Evolutionary conservation across 1,139 yeast genomes (phyloP).

Genomic region (Yamadazyma sp.): DNA sequence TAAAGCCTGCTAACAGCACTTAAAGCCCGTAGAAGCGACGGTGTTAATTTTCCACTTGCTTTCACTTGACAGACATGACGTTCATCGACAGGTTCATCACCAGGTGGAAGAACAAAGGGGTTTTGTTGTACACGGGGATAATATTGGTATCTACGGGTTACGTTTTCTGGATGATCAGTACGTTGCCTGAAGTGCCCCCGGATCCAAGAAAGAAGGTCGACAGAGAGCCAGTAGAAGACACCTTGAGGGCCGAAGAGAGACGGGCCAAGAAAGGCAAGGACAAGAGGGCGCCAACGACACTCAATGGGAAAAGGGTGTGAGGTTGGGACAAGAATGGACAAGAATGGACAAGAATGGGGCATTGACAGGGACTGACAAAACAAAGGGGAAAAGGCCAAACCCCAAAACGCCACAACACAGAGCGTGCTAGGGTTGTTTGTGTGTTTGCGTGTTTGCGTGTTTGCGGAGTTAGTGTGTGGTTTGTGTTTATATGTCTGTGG

Average conservation of each 20-base stretch:
- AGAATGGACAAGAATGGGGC: no score
- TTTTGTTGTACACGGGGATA: constrained; percentile 34
- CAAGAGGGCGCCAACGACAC: not conserved
- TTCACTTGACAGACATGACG: constrained; percentile 15
- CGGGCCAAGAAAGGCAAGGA: not conserved
- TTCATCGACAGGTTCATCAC: constrained; percentile 29
- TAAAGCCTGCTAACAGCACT: not conserved
- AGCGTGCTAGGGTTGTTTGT: no score
- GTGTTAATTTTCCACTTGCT: no score
- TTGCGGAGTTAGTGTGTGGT: no score
- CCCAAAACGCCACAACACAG: no score
- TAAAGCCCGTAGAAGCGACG: no score
- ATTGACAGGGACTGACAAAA: no score
- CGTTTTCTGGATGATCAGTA: constrained; percentile 33
- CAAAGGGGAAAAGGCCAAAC: no score
- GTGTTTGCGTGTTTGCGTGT: no score
- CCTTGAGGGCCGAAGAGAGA: not conserved
- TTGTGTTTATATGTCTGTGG: no score
- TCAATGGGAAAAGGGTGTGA: no score
- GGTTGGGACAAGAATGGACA: no score
- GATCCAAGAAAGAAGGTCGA: constrained; percentile 6
- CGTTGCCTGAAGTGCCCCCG: constrained; percentile 24
- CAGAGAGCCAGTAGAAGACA: not conserved
- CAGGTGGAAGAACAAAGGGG: constrained; percentile 34
- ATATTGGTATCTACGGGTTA: constrained; percentile 34